Percentiles rank a stretch among this genome's conserved stretches.
phyloP scores from a whole-genome alignment of 2,329 filamentous ascomycete genomes.

The Dactylellina cionopaga region DNA sequence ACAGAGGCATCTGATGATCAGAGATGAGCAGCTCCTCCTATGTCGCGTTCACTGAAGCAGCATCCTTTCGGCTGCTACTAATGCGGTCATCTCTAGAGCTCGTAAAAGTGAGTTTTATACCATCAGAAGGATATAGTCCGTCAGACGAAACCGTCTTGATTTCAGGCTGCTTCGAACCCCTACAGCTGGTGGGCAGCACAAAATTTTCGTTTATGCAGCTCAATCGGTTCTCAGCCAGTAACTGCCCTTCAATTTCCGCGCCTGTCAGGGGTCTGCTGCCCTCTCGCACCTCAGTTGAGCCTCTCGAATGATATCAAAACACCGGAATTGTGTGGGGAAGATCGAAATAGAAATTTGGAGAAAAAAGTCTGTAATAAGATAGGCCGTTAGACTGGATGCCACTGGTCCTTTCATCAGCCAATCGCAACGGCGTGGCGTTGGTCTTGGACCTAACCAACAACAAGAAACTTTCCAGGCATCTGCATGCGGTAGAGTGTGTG shows the following conservation, averaged over 20 bases:
- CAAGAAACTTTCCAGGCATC: constrained; percentile 43
- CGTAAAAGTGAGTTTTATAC: not conserved
- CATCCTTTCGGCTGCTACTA: not conserved
- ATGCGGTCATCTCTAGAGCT: not conserved
- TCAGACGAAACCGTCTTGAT: not conserved
- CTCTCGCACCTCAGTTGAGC: not conserved
- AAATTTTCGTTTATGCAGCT: constrained; percentile 49
- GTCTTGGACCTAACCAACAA: constrained; percentile 7
- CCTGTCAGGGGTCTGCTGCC: constrained; percentile 8
- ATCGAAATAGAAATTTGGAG: constrained; percentile 14
- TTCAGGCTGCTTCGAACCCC: not conserved
- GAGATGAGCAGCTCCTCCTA: constrained; percentile 31
- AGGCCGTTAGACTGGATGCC: not conserved
- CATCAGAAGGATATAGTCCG: not conserved
- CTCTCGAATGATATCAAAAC: not conserved
- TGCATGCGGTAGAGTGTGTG: constrained; percentile 38
- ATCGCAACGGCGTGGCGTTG: constrained; percentile 20
- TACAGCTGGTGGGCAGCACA: constrained; percentile 2
- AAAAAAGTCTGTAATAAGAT: constrained; percentile 12
- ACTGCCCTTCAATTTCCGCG: constrained; percentile 42
- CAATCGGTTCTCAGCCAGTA: constrained; percentile 45
- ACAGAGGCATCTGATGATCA: constrained; percentile 23
- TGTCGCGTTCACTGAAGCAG: not conserved
- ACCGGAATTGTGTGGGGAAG: constrained; percentile 21
- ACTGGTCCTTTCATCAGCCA: constrained; percentile 10